These are phyloP conservation scores for Cyberlindnera samutprakarnensis DNA, from an alignment of 805 yeast species.

Conservation along the genomic window DNA sequence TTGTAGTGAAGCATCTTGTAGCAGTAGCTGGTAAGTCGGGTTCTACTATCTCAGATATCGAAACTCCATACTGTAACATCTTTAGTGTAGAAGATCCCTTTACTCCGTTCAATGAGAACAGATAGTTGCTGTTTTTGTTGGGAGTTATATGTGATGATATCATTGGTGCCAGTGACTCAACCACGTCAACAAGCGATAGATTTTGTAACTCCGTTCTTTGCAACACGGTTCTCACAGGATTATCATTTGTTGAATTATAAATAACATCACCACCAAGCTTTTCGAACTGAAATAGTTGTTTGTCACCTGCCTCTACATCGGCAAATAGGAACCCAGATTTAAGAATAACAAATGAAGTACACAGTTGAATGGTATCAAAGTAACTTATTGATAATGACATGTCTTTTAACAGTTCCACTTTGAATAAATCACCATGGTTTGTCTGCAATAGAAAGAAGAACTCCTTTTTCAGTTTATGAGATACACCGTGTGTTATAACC, in stretches of 20 bases:
- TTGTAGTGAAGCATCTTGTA: conserved; percentile 56
- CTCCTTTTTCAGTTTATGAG: conserved; percentile 53
- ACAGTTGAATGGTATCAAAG: conserved; percentile 69
- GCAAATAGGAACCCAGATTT: conserved; percentile 73
- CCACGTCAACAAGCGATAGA: conserved; percentile 47
- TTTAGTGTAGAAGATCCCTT: conserved; percentile 39
- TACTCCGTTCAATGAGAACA: conserved; percentile 36
- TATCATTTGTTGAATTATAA: conserved; percentile 22
- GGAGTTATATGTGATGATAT: conserved; percentile 30
- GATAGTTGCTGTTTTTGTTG: conserved; percentile 29
- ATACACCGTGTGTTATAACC: conserved; percentile 46
- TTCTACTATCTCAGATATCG: conserved; percentile 55
- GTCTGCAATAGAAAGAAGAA: conserved; percentile 70
- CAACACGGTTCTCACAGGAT: conserved; percentile 25
- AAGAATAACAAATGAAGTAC: conserved; percentile 50
- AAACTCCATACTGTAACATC: conserved; percentile 47
- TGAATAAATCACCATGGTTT: conserved; percentile 67
- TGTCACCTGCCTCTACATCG: conserved; percentile 55
- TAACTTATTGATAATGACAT: conserved; percentile 46
- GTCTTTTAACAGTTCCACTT: conserved; percentile 46
- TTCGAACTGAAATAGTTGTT: conserved; percentile 70
- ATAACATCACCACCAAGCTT: conserved; percentile 57
- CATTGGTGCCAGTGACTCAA: conserved; percentile 44
- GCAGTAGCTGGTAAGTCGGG: conserved; percentile 71
- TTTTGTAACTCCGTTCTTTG: conserved; percentile 39